These are phyloP conservation scores for Magnaporthiopsis incrustans DNA, from an alignment of 2,329 filamentous ascomycete genomes.

Conservation along the genomic window DNA sequence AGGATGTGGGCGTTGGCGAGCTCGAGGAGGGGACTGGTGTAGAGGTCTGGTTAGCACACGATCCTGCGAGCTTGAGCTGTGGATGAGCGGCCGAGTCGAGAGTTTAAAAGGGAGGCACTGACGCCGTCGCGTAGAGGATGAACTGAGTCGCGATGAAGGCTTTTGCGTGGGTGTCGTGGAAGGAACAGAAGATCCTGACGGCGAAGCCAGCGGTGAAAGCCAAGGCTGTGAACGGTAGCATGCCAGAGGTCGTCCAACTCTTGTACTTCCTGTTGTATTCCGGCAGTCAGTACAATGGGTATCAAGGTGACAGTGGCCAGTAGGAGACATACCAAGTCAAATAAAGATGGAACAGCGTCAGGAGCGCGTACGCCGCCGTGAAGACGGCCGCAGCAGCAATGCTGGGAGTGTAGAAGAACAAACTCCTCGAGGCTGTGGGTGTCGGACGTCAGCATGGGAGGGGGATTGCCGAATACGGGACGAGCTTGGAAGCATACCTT, in stretches of 20 bases:
- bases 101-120: conserved; percentile 13
- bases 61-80: no score
- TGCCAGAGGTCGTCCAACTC: conserved; percentile 28
- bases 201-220: conserved; percentile 37
- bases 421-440: conserved; percentile 29
- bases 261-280: conserved; percentile 25
- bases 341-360: conserved; percentile 31
- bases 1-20: conserved; percentile 57
- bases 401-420: conserved; percentile 39
- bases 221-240: conserved; percentile 33
- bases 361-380: conserved; percentile 29
- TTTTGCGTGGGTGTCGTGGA: conserved; percentile 24
- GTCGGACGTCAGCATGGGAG: background rate
- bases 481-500: background rate
- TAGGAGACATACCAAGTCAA: conserved; percentile 36
- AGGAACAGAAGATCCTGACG: conserved; percentile 35
- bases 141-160: conserved; percentile 25
- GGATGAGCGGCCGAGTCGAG: no score
- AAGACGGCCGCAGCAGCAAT: conserved; percentile 41
- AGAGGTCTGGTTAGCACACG: background rate
- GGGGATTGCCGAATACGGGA: background rate
- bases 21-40: conserved; percentile 46
- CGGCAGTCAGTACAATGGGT: background rate
- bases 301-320: background rate
- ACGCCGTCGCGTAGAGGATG: conserved; percentile 33